Evolutionary conservation across 1,139 yeast genomes (phyloP).

Genomic region (Hyphopichia khmerensis): DNA sequence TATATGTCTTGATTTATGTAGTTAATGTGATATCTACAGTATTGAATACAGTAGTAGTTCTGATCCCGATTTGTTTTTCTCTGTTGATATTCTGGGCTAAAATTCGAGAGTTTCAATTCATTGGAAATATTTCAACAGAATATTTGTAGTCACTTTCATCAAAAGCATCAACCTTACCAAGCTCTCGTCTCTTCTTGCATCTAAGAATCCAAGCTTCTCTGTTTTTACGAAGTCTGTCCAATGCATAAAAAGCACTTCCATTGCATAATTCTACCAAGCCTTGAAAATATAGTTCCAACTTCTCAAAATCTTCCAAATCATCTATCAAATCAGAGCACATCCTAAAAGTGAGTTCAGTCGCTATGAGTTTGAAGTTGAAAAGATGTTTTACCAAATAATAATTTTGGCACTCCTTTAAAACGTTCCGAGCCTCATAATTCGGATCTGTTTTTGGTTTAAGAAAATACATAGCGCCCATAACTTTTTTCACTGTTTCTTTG

Average conservation of each 20-base stretch:
- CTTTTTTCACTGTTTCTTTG: slow-evolving; percentile 10
- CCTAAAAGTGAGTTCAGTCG: slow-evolving; percentile 14
- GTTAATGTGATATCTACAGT: no score
- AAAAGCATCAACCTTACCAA: slow-evolving; percentile 1
- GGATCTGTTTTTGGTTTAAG: slow-evolving; percentile 10
- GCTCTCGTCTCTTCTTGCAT: background rate
- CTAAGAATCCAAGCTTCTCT: slow-evolving; percentile 1
- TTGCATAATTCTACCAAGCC: slow-evolving; percentile 13
- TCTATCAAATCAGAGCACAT: slow-evolving; percentile 12
- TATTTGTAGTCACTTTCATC: slow-evolving; percentile 5
- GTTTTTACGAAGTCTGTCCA: slow-evolving; percentile 1
- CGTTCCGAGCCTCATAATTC: slow-evolving; percentile 3
- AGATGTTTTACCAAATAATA: slow-evolving; percentile 11
- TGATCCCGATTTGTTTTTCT: no score
- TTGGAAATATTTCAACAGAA: slow-evolving; percentile 4
- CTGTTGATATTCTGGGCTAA: no score
- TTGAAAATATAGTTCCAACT: slow-evolving; percentile 12
- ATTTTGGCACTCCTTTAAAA: slow-evolving; percentile 7
- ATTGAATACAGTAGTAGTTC: no score
- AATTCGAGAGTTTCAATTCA: no score
- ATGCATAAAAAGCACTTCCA: slow-evolving; percentile 9
- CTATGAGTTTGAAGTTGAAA: slow-evolving; percentile 13
- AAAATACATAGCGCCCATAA: slow-evolving; percentile 11
- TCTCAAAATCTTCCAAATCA: slow-evolving; percentile 13
- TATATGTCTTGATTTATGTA: no score